Conservation (phyloP, 805 yeast genomes). For the Pichia nanzhaoensis region DNA sequence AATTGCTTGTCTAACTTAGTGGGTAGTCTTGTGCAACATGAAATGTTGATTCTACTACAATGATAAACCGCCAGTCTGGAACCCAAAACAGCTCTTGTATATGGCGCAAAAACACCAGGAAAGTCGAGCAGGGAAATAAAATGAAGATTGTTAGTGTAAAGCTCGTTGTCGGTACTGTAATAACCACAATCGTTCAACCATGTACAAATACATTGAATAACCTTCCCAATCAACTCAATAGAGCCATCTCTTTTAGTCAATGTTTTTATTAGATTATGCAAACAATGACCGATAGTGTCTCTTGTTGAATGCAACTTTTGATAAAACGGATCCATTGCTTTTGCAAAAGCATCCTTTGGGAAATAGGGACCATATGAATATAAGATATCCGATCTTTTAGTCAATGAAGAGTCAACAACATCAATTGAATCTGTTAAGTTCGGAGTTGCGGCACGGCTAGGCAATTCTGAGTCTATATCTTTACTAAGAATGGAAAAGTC, state of each 20-base stretch:
- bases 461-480: conserved; percentile 25
- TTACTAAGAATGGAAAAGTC: conserved; percentile 20
- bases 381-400: conserved; percentile 22
- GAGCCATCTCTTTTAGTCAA: conserved; percentile 53
- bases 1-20: conserved; percentile 56
- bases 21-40: conserved; percentile 67
- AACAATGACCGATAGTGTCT: conserved; percentile 41
- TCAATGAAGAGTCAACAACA: conserved; percentile 35
- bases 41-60: conserved; percentile 62
- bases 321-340: conserved; percentile 37
- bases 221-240: conserved; percentile 52
- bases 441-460: conserved; percentile 27
- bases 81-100: conserved; percentile 73
- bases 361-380: conserved; percentile 28
- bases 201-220: conserved; percentile 57
- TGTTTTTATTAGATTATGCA: conserved; percentile 51
- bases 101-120: conserved; percentile 58
- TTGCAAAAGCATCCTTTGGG: conserved; percentile 18
- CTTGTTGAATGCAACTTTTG: conserved; percentile 53
- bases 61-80: conserved; percentile 70
- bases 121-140: conserved; percentile 45
- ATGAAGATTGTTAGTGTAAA: conserved; percentile 33
- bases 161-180: conserved; percentile 23
- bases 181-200: conserved; percentile 42
- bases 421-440: conserved; percentile 35